Percentiles rank a stretch among this genome's conserved stretches.
phyloP scores from a whole-genome alignment of 148 eudicot genomes.

The Chenopodium suecicum region DNA sequence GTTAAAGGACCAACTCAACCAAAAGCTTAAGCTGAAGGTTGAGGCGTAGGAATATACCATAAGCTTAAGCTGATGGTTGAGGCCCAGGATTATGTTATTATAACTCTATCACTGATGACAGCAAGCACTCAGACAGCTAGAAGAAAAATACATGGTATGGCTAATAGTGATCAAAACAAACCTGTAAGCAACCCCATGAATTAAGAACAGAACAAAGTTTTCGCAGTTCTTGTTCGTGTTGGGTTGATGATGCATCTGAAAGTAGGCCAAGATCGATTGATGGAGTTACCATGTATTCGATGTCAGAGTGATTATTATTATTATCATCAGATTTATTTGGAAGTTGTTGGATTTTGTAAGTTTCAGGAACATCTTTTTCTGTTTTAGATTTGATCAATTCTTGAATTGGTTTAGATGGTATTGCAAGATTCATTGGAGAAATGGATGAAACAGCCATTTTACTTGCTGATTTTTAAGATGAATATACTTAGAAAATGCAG shows the following conservation, averaged over 20 bases:
- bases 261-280: slow-evolving; percentile 42
- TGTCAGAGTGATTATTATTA: not conserved
- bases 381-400: slow-evolving; percentile 20
- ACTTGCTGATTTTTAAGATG: not conserved
- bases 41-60: too few species aligned
- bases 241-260: slow-evolving; percentile 25
- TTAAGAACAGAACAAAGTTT: slow-evolving; percentile 43
- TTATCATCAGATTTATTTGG: not conserved
- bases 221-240: slow-evolving; percentile 25
- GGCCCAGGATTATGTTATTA: too few species aligned
- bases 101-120: too few species aligned
- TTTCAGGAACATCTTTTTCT: slow-evolving; percentile 30
- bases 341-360: slow-evolving; percentile 25
- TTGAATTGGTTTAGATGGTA: slow-evolving; percentile 38
- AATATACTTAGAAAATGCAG: not conserved
- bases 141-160: not conserved
- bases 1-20: too few species aligned
- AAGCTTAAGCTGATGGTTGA: too few species aligned
- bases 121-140: too few species aligned
- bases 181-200: slow-evolving; percentile 59
- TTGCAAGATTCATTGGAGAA: slow-evolving; percentile 4
- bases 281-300: slow-evolving; percentile 25
- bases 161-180: slow-evolving; percentile 3
- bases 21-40: too few species aligned
- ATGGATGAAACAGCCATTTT: slow-evolving; percentile 13